phyloP scores from a whole-genome alignment of 768 basidiomycete genomes.

The Mrakia hoshinonis region DNA sequence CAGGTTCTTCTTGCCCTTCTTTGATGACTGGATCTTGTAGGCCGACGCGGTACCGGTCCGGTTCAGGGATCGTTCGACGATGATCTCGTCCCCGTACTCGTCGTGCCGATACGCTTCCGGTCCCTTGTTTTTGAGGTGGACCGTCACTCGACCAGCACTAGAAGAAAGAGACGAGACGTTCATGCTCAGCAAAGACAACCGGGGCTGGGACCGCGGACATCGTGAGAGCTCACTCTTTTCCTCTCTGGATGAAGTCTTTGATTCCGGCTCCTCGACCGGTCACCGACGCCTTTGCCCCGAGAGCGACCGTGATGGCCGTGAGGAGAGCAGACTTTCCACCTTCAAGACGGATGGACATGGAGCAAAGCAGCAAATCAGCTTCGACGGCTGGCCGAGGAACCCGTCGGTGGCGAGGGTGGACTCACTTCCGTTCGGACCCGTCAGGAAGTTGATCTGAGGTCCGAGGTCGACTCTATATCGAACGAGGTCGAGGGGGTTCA shows the following conservation, averaged over 20 bases:
- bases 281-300: slow-evolving; percentile 84
- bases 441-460: slow-evolving; percentile 93
- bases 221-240: slow-evolving; percentile 53
- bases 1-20: slow-evolving; percentile 48
- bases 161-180: background rate
- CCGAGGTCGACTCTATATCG: slow-evolving; percentile 63
- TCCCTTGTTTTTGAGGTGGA: slow-evolving; percentile 80
- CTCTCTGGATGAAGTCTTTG: slow-evolving; percentile 76
- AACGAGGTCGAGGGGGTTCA: background rate
- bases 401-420: slow-evolving; percentile 31
- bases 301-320: slow-evolving; percentile 81
- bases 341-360: slow-evolving; percentile 37
- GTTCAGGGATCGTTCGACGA: slow-evolving; percentile 70
- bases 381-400: background rate
- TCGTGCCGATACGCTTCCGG: slow-evolving; percentile 77
- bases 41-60: slow-evolving; percentile 58
- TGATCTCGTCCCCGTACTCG: slow-evolving; percentile 76
- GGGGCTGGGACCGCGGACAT: background rate
- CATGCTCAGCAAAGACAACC: background rate
- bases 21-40: slow-evolving; percentile 64
- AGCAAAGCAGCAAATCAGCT: background rate
- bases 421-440: slow-evolving; percentile 89
- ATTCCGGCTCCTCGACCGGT: slow-evolving; percentile 82
- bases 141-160: slow-evolving; percentile 65
- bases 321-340: slow-evolving; percentile 93